Evolutionary conservation across 2,329 filamentous ascomycete species (phyloP), one percentile per base, ranked within the genome.

Genomic region (Lasiodiplodia theobromae): DNA sequence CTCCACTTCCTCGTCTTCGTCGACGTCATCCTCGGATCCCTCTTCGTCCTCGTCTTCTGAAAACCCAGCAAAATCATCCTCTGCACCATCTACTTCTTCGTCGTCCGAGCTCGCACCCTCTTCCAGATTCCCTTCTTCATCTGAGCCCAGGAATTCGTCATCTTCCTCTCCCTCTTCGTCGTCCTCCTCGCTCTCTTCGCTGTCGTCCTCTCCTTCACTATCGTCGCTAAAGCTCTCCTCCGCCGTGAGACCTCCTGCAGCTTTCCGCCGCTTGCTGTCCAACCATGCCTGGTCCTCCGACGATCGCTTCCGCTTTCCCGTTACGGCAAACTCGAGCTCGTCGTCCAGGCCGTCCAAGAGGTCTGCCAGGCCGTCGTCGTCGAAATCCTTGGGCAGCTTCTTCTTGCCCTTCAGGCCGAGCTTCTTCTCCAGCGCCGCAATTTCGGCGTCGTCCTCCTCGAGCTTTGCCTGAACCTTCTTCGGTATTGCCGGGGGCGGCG

Each of bases 401-500:
- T 93, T 96, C 70, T 91, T 91, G 28, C 89, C 88, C 76, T 90
- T 92, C 40, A 97, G 86, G 0, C 96, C 95, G 3, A 99, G 82
- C 75, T 92, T 96, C 78, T 91, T 94, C 81, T 99, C 96, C 38
- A 97, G 83, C 2, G 89, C 89, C 23, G 91, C 90, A 73, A 99
- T 98, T 73, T 97, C 93, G 2, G 89, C 92, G 75, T 98, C 94
- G 69, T 99, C 95, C 70, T 92, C 85, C 0, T 88, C 89, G 4
- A 97, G 82, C 72, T 71, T 74, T 23, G 90, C 86, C 75, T 86
- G 88, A n/a, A 89, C 82, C 25, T 74, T 76, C 63, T 77, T 75
- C 8, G 80, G 78, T 10, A 81, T 51, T 18, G 73, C 69, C 8
- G 72, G 69, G 11, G 71, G 71, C 2, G 23, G 68, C 62, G 44